Conservation (phyloP, 2,329 filamentous ascomycete genomes). For the Emmonsia crescens region DNA sequence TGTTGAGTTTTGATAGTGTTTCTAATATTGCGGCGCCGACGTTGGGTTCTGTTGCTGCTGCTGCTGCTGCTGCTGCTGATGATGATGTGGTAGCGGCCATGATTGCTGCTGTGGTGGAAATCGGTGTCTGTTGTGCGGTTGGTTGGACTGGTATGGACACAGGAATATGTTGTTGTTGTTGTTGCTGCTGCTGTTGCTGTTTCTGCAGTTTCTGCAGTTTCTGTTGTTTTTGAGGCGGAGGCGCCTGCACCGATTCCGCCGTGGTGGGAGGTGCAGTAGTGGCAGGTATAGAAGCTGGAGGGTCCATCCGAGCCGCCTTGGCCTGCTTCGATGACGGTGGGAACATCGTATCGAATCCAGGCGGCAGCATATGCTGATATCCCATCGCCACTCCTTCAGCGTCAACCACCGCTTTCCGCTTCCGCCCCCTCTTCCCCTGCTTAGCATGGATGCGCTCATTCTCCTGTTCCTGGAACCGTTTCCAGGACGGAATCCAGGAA, state of each 20-base stretch:
- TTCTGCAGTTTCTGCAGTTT: background rate
- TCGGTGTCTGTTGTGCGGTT: background rate
- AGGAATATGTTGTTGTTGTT: background rate
- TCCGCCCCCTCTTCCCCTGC: conserved; percentile 22
- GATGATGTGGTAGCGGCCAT: conserved; percentile 8
- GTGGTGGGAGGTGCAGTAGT: conserved; percentile 2
- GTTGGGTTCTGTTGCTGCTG: conserved; percentile 12
- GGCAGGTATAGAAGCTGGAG: background rate
- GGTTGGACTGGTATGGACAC: conserved; percentile 2
- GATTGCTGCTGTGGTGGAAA: conserved; percentile 8
- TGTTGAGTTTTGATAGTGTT: conserved; percentile 28
- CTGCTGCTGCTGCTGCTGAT: conserved; percentile 8
- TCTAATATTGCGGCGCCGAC: conserved; percentile 27
- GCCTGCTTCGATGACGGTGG: conserved; percentile 6
- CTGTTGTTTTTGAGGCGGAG: background rate
- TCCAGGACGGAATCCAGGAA: conserved; percentile 33
- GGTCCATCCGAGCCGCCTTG: background rate
- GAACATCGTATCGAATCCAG: conserved; percentile 33
- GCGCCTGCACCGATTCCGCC: conserved; percentile 1
- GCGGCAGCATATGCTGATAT: conserved; percentile 19
- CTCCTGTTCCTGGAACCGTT: conserved; percentile 29
- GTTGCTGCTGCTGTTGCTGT: background rate
- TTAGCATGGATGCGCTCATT: conserved; percentile 27
- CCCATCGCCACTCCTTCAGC: background rate
- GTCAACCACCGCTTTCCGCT: conserved; percentile 16